Evolutionary conservation across 257 asterid genomes (phyloP).

Genomic region (Solanum appendiculatum): DNA sequence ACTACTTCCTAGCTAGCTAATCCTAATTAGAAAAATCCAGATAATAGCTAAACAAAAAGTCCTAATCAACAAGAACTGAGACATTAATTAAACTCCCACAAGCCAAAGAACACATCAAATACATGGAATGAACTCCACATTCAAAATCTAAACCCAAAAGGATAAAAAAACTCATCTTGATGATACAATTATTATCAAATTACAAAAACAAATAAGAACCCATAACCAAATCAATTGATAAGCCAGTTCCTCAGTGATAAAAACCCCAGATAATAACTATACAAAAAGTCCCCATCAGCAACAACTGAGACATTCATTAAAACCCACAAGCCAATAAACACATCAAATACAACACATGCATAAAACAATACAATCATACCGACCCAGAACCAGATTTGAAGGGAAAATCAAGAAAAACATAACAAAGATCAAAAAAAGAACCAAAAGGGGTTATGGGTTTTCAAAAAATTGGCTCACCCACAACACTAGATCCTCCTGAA

Average conservation of each 20-base stretch:
- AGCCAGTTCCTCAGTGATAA: not conserved
- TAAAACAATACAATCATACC: not conserved
- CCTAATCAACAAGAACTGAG: not conserved
- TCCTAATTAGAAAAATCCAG: not conserved
- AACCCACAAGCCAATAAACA: not conserved
- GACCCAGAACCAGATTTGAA: not conserved
- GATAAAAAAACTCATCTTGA: not conserved
- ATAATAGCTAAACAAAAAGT: too few relatives aligned
- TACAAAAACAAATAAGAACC: not conserved
- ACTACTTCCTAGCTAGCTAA: not conserved
- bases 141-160: not conserved
- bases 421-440: not conserved
- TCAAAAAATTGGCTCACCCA: slow-evolving; percentile 29
- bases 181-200: not conserved
- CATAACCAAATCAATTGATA: not conserved
- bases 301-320: not conserved
- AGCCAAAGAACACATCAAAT: not conserved
- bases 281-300: not conserved
- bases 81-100: not conserved
- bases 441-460: not conserved
- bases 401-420: not conserved
- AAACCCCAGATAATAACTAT: not conserved
- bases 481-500: slow-evolving; percentile 17
- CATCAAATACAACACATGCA: not conserved
- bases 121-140: not conserved